phyloP scores from a whole-genome alignment of 2,329 filamentous ascomycete species.

The Keithomyces neogunnii region DNA sequence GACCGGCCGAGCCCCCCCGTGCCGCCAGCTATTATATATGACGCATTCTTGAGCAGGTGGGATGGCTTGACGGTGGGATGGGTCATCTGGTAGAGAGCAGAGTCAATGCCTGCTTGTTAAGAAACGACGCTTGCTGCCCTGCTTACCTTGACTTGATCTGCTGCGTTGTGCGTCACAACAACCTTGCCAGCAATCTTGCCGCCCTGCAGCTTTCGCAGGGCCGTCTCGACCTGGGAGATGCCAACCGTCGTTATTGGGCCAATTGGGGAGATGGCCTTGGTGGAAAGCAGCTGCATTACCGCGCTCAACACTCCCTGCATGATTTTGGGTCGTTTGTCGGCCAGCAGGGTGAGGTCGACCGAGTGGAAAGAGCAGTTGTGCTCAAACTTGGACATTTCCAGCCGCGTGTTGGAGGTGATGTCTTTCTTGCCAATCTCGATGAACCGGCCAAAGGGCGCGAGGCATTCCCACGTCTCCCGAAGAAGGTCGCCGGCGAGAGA shows the following conservation, averaged over 20 bases:
- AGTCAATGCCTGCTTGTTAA: background rate
- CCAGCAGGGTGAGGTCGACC: conserved; percentile 36
- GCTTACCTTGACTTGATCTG: conserved; percentile 32
- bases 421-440: conserved; percentile 35
- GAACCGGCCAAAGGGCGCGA: conserved; percentile 37
- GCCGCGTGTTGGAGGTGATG: conserved; percentile 27
- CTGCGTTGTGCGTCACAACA: conserved; percentile 31
- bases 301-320: conserved; percentile 28
- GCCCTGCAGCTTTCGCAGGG: conserved; percentile 27
- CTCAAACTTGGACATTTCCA: conserved; percentile 41
- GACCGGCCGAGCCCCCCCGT: conserved; percentile 42
- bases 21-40: conserved; percentile 43
- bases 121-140: background rate
- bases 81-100: conserved; percentile 9
- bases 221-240: conserved; percentile 28
- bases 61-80: conserved; percentile 13
- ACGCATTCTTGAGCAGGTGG: conserved; percentile 31
- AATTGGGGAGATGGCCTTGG: conserved; percentile 25
- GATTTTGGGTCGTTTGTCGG: conserved; percentile 30
- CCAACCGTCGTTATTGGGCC: conserved; percentile 25
- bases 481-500: conserved; percentile 34
- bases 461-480: conserved; percentile 32
- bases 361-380: conserved; percentile 37
- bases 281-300: conserved; percentile 26
- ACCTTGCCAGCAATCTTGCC: conserved; percentile 32